Percentiles rank a stretch among this genome's conserved stretches.
These are phyloP conservation scores for Xylaria polymorpha DNA, from an alignment of 2,329 filamentous ascomycete genomes.

Conservation along the genomic window DNA sequence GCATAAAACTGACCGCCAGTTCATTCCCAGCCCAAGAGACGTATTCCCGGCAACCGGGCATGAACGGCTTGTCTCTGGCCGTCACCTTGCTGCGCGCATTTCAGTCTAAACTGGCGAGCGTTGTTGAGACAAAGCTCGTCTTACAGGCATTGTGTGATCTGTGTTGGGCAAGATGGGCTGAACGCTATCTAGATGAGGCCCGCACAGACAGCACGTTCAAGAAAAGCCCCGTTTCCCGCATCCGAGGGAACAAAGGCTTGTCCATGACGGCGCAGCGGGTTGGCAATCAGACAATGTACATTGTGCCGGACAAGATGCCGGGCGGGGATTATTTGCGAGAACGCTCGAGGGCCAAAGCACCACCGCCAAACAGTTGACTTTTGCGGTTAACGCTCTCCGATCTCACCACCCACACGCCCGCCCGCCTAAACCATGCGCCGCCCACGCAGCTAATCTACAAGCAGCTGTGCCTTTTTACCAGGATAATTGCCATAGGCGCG, in stretches of 20 bases:
- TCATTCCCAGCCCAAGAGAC: constrained; percentile 52
- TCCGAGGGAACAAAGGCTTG: constrained; percentile 46
- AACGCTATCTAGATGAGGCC: constrained; percentile 41
- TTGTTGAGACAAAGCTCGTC: constrained; percentile 40
- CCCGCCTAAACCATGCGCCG: constrained; percentile 35
- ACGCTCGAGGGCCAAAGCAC: constrained; percentile 39
- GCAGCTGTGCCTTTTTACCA: constrained; percentile 21
- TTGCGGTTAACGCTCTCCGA: constrained; percentile 48
- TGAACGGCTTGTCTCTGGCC: constrained; percentile 40
- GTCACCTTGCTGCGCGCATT: constrained; percentile 37
- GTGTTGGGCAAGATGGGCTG: constrained; percentile 38
- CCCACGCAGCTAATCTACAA: constrained; percentile 31
- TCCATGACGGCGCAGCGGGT: constrained; percentile 29
- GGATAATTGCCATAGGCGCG: constrained; percentile 37
- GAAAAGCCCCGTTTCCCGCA: constrained; percentile 48
- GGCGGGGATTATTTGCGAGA: constrained; percentile 38
- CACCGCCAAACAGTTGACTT: constrained; percentile 43
- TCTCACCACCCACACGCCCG: constrained; percentile 40
- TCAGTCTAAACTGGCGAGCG: constrained; percentile 22
- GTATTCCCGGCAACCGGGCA: constrained; percentile 48
- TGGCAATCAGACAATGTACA: constrained; percentile 41
- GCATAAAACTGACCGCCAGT: constrained; percentile 62
- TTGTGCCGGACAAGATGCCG: constrained; percentile 40
- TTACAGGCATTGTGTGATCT: constrained; percentile 44
- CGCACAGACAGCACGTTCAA: constrained; percentile 50